Evolutionary conservation across 140 eudicot species (phyloP).

Genomic region (Stevia rebaudiana): DNA sequence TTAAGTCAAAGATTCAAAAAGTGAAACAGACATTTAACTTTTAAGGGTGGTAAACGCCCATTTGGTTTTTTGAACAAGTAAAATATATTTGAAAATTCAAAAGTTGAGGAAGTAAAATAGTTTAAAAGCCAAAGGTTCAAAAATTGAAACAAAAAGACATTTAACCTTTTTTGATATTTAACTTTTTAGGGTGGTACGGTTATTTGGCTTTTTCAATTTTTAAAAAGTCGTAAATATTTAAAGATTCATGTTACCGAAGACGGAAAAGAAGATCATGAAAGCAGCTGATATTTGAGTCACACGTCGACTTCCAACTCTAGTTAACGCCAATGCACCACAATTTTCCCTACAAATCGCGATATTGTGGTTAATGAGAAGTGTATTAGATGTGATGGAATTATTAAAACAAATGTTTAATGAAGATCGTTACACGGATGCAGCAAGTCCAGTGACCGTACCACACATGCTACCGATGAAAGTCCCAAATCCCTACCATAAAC

Average conservation of each 20-base stretch:
- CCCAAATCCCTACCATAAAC: slow-evolving; percentile 55
- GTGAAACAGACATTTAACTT: no score
- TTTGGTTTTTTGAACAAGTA: no score
- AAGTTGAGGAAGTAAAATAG: no score
- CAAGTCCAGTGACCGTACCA: slow-evolving; percentile 57
- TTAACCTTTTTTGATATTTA: no score
- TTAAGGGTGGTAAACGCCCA: no score
- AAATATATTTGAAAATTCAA: no score
- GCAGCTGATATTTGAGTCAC: slow-evolving; percentile 63
- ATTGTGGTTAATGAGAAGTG: neutral
- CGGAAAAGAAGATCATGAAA: slow-evolving; percentile 75
- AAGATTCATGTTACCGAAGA: slow-evolving; percentile 58
- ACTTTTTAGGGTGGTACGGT: no score
- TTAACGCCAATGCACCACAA: slow-evolving; percentile 69
- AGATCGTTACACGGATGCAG: slow-evolving; percentile 59
- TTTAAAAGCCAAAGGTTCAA: no score
- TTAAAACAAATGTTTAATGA: neutral
- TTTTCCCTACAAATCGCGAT: slow-evolving; percentile 44
- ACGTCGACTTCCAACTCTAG: slow-evolving; percentile 74
- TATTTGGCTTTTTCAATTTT: no score
- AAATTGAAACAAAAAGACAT: no score
- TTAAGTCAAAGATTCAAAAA: no score
- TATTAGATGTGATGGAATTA: neutral
- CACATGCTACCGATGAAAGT: slow-evolving; percentile 53
- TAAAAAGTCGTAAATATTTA: no score